Evolutionary conservation across 306 rosid species (phyloP).

Genomic region (Geum urbanum): DNA sequence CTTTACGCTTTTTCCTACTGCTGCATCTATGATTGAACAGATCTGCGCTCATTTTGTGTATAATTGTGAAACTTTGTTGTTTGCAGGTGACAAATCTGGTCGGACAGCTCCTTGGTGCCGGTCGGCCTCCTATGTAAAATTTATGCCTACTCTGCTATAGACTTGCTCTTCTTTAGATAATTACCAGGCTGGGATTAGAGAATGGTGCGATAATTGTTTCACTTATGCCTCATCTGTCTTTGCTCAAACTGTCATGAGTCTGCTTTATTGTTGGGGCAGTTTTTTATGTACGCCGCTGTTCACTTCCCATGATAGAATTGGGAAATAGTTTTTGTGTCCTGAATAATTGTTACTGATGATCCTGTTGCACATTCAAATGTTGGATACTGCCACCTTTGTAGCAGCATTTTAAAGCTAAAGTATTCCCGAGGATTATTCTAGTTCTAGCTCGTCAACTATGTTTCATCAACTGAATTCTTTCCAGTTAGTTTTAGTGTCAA

Average conservation of each 20-base stretch:
- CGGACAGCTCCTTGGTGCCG: conserved; percentile 82
- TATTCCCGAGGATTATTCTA: neutral
- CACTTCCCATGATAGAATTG: conserved; percentile 7
- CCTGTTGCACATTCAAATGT: neutral
- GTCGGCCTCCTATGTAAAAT: conserved; percentile 56
- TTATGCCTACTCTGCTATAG: conserved; percentile 3
- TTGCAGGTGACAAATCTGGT: conserved; percentile 74
- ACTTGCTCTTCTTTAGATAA: conserved; percentile 12
- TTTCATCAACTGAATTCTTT: neutral
- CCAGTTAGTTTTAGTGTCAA: neutral
- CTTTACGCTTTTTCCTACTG: neutral
- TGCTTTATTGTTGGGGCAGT: conserved; percentile 20
- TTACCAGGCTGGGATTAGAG: conserved; percentile 17
- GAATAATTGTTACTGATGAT: neutral
- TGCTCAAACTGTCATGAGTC: neutral
- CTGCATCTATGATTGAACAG: neutral
- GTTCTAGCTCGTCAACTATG: neutral
- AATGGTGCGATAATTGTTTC: conserved; percentile 22
- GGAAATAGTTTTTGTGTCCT: neutral
- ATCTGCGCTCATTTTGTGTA: neutral
- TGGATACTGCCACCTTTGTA: neutral
- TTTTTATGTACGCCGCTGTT: conserved; percentile 20
- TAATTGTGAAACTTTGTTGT: conserved; percentile 4
- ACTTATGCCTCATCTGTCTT: conserved; percentile 10
- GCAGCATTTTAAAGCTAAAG: neutral